phyloP scores from a whole-genome alignment of 1,139 yeast species.

The Pichia sp. region DNA sequence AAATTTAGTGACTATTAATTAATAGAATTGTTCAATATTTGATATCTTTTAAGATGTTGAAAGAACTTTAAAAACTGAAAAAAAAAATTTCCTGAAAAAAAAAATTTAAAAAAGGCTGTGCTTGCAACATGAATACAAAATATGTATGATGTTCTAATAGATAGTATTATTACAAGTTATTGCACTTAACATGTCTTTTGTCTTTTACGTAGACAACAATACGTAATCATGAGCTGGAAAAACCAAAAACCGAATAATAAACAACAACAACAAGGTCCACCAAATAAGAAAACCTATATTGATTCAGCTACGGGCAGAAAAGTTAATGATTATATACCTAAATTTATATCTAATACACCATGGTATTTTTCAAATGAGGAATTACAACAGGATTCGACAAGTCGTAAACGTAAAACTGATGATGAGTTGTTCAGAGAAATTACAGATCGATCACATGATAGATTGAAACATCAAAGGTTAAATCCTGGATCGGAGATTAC shows the following conservation, averaged over 20 bases:
- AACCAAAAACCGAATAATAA: neutral
- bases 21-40: no score
- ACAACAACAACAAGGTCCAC: slow-evolving; percentile 6
- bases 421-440: slow-evolving; percentile 22
- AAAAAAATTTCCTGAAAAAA: neutral
- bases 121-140: neutral
- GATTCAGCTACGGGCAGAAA: slow-evolving; percentile 29
- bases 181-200: no score
- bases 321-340: slow-evolving; percentile 37
- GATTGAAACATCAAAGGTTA: slow-evolving; percentile 46
- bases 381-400: slow-evolving; percentile 22
- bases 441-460: slow-evolving; percentile 30
- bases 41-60: no score
- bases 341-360: slow-evolving; percentile 44
- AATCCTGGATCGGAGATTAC: slow-evolving; percentile 29
- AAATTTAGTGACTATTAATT: no score
- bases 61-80: neutral
- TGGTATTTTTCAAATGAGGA: slow-evolving; percentile 37
- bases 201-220: no score
- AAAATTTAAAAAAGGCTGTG: no score
- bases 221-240: neutral
- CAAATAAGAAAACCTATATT: slow-evolving; percentile 18
- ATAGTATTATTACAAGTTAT: no score
- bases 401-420: slow-evolving; percentile 22
- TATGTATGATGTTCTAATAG: no score